phyloP scores from a whole-genome alignment of 352 stramenopile genomes.

The Globisporangium perplexum region DNA sequence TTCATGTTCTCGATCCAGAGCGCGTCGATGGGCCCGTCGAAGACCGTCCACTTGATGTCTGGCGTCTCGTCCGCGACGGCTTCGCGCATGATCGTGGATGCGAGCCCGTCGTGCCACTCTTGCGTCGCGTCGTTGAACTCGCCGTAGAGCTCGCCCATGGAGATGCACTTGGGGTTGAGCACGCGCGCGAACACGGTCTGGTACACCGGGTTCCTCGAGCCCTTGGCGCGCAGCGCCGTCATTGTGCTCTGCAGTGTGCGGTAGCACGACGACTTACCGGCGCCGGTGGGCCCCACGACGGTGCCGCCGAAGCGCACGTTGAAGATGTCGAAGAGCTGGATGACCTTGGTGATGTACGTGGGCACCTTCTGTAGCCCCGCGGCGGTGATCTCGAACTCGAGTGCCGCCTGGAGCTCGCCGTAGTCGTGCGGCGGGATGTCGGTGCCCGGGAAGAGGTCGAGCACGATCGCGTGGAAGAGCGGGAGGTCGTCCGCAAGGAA shows the following conservation, averaged over 20 bases:
- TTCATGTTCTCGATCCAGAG: slow-evolving; percentile 97
- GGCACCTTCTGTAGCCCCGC: slow-evolving; percentile 56
- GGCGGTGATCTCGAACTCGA: slow-evolving; percentile 56
- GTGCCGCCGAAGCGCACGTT: slow-evolving; percentile 91
- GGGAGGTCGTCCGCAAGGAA: slow-evolving; percentile 91
- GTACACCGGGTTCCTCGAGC: slow-evolving; percentile 74
- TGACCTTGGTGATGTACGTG: slow-evolving; percentile 90
- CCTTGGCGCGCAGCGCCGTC: slow-evolving; percentile 63
- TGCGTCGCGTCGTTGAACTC: slow-evolving; percentile 89
- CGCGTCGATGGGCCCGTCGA: slow-evolving; percentile 93
- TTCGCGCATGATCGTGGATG: slow-evolving; percentile 76
- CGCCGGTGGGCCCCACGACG: slow-evolving; percentile 82
- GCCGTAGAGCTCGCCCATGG: slow-evolving; percentile 79
- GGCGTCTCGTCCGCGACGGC: slow-evolving; percentile 57
- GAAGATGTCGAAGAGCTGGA: slow-evolving; percentile 93
- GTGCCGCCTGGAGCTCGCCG: slow-evolving; percentile 61
- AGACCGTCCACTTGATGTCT: slow-evolving; percentile 88
- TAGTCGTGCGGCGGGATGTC: slow-evolving; percentile 86
- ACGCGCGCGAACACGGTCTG: slow-evolving; percentile 65
- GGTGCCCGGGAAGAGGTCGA: slow-evolving; percentile 88
- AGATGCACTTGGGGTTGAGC: slow-evolving; percentile 86
- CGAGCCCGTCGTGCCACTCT: slow-evolving; percentile 83
- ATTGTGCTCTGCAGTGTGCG: slow-evolving; percentile 82
- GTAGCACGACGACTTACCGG: slow-evolving; percentile 87
- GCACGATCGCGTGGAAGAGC: slow-evolving; percentile 90